These are phyloP conservation scores for Saccharomycopsis schoenii DNA, from an alignment of 805 yeast species.

Conservation along the genomic window DNA sequence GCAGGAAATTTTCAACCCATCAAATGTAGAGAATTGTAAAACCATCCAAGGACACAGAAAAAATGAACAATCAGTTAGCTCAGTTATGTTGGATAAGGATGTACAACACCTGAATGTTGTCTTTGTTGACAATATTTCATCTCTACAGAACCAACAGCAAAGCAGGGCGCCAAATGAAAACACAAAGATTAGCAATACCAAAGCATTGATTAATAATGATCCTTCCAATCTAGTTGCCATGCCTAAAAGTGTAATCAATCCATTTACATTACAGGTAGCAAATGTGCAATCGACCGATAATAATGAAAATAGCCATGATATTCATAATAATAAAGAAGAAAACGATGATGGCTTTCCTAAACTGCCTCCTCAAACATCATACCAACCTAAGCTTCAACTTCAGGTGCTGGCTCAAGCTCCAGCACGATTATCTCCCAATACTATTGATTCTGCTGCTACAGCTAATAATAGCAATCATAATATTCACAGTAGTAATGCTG, in stretches of 20 bases:
- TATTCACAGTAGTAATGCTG: background rate
- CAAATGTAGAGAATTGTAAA: background rate
- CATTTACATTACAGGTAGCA: background rate
- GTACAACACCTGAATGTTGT: background rate
- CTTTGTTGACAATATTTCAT: background rate
- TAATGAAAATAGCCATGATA: background rate
- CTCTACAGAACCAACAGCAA: background rate
- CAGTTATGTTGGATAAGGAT: background rate
- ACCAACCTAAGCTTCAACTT: background rate
- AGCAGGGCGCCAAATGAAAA: background rate
- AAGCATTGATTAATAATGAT: background rate
- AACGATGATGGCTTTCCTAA: background rate
- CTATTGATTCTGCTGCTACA: background rate
- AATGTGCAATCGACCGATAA: background rate
- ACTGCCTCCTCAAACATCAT: constrained; percentile 1
- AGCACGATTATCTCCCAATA: background rate
- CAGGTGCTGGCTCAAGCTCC: background rate
- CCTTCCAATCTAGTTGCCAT: background rate
- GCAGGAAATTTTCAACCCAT: background rate
- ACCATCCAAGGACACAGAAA: background rate
- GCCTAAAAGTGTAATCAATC: background rate
- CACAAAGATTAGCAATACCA: background rate
- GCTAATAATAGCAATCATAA: background rate
- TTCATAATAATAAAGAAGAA: no score
- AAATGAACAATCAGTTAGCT: background rate